A percentile compares a stretch with the other conserved stretches of the same genome.
These are phyloP conservation scores for Sequoia sempervirens DNA, from an alignment of 75 land plant species.

Conservation along the genomic window DNA sequence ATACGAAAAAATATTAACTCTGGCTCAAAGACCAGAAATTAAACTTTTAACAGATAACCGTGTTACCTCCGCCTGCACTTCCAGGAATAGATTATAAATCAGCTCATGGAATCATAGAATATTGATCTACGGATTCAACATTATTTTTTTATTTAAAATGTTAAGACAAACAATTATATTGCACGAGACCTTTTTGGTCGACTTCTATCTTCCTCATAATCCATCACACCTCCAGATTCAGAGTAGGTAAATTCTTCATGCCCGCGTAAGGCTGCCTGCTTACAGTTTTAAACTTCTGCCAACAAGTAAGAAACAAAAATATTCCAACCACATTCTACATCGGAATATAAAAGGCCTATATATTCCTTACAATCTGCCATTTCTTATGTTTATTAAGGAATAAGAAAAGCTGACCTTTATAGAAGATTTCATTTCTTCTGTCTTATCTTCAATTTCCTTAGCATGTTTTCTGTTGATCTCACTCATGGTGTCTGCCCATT, in stretches of 20 bases:
- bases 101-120: neutral
- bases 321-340: slow-evolving; percentile 36
- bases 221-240: slow-evolving; percentile 89
- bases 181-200: slow-evolving; percentile 77
- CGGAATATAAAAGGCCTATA: neutral
- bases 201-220: slow-evolving; percentile 83
- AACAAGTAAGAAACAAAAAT: slow-evolving; percentile 71
- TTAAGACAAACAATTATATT: slow-evolving; percentile 1
- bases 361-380: neutral
- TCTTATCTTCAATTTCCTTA: slow-evolving; percentile 83
- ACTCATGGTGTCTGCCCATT: slow-evolving; percentile 96
- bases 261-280: slow-evolving; percentile 92
- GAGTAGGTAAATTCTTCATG: slow-evolving; percentile 72
- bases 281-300: slow-evolving; percentile 75
- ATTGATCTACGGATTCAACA: neutral
- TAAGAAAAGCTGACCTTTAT: slow-evolving; percentile 62
- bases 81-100: slow-evolving; percentile 7
- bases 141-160: neutral
- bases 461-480: slow-evolving; percentile 70
- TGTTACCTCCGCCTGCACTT: slow-evolving; percentile 7
- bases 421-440: slow-evolving; percentile 79
- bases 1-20: neutral
- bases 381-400: neutral
- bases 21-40: neutral
- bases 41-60: neutral